A percentile compares a stretch with the other conserved stretches of the same genome.
These are phyloP conservation scores for Vigna nakashimae DNA, from an alignment of 306 rosid species.

Conservation along the genomic window DNA sequence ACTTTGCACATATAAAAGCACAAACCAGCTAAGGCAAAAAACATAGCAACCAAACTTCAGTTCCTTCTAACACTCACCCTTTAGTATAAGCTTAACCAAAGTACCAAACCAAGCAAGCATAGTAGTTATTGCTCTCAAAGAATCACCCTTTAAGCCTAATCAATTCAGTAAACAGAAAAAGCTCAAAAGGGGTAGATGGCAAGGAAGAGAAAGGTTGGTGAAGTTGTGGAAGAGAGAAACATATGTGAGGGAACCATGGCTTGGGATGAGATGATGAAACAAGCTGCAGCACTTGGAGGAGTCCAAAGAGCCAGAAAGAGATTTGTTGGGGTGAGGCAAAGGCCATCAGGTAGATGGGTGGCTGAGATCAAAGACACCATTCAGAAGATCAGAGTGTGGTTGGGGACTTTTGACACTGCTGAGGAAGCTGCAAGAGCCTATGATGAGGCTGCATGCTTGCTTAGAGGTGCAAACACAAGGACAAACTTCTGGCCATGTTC, in stretches of 20 bases:
- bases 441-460: conserved; percentile 97
- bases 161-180: conserved; percentile 45
- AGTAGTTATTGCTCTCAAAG: neutral
- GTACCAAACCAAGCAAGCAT: neutral
- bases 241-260: conserved; percentile 56
- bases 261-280: conserved; percentile 88
- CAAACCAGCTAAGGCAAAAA: conserved; percentile 33
- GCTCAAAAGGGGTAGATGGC: conserved; percentile 65
- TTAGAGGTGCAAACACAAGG: conserved; percentile 86
- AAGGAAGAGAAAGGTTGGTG: conserved; percentile 78
- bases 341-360: conserved; percentile 97
- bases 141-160: conserved; percentile 22
- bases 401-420: conserved; percentile 98
- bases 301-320: conserved; percentile 65
- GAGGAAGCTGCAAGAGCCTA: conserved; percentile 98
- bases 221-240: conserved; percentile 56
- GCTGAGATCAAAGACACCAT: conserved; percentile 97
- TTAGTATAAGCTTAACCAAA: conserved; percentile 23
- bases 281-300: conserved; percentile 76
- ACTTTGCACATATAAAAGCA: conserved; percentile 49
- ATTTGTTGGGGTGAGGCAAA: conserved; percentile 88
- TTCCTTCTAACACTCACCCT: neutral
- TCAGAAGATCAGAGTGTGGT: conserved; percentile 93
- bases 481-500: conserved; percentile 96
- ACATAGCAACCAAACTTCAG: conserved; percentile 40